Conservation (phyloP, 2,329 filamentous ascomycete genomes). For the Cercospora sp. region DNA sequence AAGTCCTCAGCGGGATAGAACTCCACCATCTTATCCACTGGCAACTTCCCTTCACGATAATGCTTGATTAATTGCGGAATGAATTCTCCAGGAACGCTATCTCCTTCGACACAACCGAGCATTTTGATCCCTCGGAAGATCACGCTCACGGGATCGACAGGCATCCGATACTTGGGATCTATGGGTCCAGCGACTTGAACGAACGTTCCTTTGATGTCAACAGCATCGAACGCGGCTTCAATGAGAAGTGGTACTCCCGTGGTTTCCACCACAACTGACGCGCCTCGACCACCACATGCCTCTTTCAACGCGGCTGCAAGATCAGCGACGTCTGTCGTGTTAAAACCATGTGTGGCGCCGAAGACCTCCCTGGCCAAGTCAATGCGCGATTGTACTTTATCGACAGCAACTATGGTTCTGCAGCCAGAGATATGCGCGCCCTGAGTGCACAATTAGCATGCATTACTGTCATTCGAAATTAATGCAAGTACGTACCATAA, state of each 20-base stretch:
- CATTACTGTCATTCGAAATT: not conserved
- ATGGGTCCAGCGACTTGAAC: constrained; percentile 49
- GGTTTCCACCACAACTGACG: constrained; percentile 47
- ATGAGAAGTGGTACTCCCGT: constrained; percentile 25
- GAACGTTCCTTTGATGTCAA: constrained; percentile 43
- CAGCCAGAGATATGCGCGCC: constrained; percentile 31
- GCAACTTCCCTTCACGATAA: constrained; percentile 47
- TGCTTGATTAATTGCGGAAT: constrained; percentile 48
- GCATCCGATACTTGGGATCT: constrained; percentile 41
- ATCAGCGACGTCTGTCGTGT: constrained; percentile 35
- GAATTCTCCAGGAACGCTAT: constrained; percentile 42
- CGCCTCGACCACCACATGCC: constrained; percentile 39
- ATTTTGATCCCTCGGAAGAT: constrained; percentile 48
- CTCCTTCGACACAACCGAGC: constrained; percentile 48
- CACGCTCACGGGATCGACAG: constrained; percentile 42
- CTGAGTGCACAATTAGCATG: constrained; percentile 18
- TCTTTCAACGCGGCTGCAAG: constrained; percentile 38
- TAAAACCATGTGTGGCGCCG: constrained; percentile 43
- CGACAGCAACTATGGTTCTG: constrained; percentile 42
- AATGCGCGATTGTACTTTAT: constrained; percentile 38
- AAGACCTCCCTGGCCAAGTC: constrained; percentile 39
- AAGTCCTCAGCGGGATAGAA: constrained; percentile 45
- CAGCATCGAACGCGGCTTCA: constrained; percentile 23
- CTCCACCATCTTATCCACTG: constrained; percentile 46
- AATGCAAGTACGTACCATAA: constrained; percentile 36